Base-by-base conservation (phyloP, 2,329 filamentous ascomycete genomes). In the Neopestalotiopsis rosae region DNA sequence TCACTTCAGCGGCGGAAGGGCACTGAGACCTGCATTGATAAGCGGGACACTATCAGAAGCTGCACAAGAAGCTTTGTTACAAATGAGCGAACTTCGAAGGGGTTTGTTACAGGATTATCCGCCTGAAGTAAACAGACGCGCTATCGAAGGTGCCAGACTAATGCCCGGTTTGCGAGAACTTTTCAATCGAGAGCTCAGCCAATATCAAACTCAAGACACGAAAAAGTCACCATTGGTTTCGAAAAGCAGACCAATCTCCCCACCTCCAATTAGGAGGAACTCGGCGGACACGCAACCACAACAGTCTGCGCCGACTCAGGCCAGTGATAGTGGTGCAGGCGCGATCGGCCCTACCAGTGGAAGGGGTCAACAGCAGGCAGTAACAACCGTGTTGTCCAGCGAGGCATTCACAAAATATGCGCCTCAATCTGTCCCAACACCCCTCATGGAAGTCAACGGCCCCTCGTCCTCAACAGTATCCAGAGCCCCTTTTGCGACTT, bases 1-100 rank as follows among this genome's bases (percentile, higher is more conserved):
- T 17, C 57, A 67, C 24, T n/a, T 61, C 32, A 42, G 34, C 32
- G 61, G 57, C 4, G 65, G 65, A 9, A 20, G 12, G 34, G 38
- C 10, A 7, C 28, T 67, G 24, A 32, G 65, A 4, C 20, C 10
- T 24, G 34, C 57, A 6, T 40, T 67, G 17, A 12, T 63, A 3
- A n/a, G 13, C 6, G 61, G 61, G 5, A 65, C 61, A 4, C 24
- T 68, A 20, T 68, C 61, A 17, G 40, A n/a, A 34, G 52, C 4
- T 32, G 61, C 61, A 17, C 59, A 68, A 40, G 34, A 42, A 17
- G 67, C 67, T 9, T 61, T 68, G 49, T 49, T 52, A n/a, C n/a
- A 30, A 5, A 68, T 59, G 61, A 14, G 13, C 24, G 24, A 64
- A 34, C 28, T 68, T 20, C 67, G 67, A 5, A 38, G 30, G n/a